These are phyloP conservation scores for Acidomyces sp. DNA, from an alignment of 495 filamentous ascomycete species.

Conservation along the genomic window DNA sequence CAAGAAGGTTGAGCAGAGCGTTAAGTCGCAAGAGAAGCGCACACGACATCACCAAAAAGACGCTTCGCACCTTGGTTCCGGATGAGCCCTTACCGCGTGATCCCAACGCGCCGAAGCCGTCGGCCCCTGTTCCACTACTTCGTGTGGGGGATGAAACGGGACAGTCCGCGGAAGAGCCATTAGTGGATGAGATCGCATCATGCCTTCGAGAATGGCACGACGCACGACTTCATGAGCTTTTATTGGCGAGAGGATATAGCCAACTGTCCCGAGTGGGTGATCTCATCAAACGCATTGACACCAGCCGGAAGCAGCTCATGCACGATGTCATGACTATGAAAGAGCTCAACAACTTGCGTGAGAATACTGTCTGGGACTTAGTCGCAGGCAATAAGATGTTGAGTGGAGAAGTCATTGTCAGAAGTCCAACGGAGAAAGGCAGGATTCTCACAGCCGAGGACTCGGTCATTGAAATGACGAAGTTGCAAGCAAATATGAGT, in stretches of 20 bases:
- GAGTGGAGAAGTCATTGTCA: slow-evolving; percentile 80
- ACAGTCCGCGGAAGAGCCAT: slow-evolving; percentile 71
- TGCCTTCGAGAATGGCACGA: slow-evolving; percentile 97
- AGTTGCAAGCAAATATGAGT: slow-evolving; percentile 89
- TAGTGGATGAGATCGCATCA: slow-evolving; percentile 94
- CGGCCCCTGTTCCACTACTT: slow-evolving; percentile 90
- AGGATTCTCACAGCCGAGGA: slow-evolving; percentile 82
- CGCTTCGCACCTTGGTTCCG: slow-evolving; percentile 1
- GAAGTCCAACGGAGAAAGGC: slow-evolving; percentile 71
- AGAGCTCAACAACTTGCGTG: slow-evolving; percentile 62
- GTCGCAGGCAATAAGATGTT: slow-evolving; percentile 89
- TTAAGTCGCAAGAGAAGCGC: slow-evolving; percentile 14
- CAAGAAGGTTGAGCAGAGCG: slow-evolving; percentile 13
- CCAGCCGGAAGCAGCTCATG: slow-evolving; percentile 73
- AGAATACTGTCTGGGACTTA: slow-evolving; percentile 87
- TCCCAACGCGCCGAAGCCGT: slow-evolving; percentile 56
- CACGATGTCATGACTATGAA: slow-evolving; percentile 81
- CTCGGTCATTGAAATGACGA: slow-evolving; percentile 81
- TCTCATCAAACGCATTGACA: slow-evolving; percentile 66
- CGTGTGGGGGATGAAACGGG: slow-evolving; percentile 95
- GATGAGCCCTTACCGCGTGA: slow-evolving; percentile 33
- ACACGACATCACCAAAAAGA: slow-evolving; percentile 15
- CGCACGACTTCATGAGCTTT: slow-evolving; percentile 86
- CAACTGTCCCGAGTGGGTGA: slow-evolving; percentile 68
- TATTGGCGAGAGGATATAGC: slow-evolving; percentile 67